These are phyloP conservation scores for Hericium erinaceus DNA, from an alignment of 768 basidiomycete genomes.

Conservation along the genomic window DNA sequence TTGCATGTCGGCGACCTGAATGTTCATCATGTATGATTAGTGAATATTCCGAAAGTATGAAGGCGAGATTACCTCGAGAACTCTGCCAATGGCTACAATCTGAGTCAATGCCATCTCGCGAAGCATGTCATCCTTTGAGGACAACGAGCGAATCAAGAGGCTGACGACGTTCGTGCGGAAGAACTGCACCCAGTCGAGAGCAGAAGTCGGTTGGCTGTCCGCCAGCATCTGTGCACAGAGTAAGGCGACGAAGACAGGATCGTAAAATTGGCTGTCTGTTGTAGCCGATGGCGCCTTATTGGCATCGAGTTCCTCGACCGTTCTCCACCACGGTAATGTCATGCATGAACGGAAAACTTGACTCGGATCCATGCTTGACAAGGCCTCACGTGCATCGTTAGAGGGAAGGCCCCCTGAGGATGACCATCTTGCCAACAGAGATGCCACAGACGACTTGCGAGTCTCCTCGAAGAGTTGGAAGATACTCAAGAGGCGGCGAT, in stretches of 20 bases:
- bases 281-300: slow-evolving; percentile 12
- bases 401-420: slow-evolving; percentile 29
- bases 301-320: slow-evolving; percentile 29
- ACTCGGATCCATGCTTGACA: slow-evolving; percentile 62
- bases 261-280: slow-evolving; percentile 48
- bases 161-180: slow-evolving; percentile 75
- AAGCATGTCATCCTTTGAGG: slow-evolving; percentile 50
- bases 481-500: slow-evolving; percentile 60
- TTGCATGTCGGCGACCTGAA: slow-evolving; percentile 54
- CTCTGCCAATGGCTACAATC: slow-evolving; percentile 49
- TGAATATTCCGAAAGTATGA: not conserved
- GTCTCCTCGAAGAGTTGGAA: slow-evolving; percentile 73
- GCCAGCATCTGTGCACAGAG: slow-evolving; percentile 60
- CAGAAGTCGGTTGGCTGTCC: slow-evolving; percentile 46
- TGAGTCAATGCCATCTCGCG: slow-evolving; percentile 55
- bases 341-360: slow-evolving; percentile 63
- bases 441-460: slow-evolving; percentile 52
- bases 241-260: slow-evolving; percentile 67
- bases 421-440: slow-evolving; percentile 45
- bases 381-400: slow-evolving; percentile 46
- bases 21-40: slow-evolving; percentile 20
- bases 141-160: slow-evolving; percentile 62
- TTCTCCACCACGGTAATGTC: slow-evolving; percentile 60
- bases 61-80: slow-evolving; percentile 46
- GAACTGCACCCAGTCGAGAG: slow-evolving; percentile 77